Base-by-base conservation (phyloP, 176 grass and related monocot genomes). In the Oryza rufipogon region DNA sequence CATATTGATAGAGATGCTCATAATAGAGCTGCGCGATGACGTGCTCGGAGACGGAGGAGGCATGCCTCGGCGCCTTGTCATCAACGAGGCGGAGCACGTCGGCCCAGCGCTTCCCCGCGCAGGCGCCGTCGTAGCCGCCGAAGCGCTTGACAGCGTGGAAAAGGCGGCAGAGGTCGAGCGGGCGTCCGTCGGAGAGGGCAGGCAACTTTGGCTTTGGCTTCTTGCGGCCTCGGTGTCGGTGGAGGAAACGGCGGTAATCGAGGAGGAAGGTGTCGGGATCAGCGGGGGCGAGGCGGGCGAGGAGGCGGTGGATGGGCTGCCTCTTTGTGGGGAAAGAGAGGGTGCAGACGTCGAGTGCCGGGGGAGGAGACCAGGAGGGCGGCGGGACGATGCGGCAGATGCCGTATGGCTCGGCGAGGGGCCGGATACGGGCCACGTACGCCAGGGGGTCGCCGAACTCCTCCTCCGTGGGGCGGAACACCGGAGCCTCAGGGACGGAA, bases 361-460 rank as follows among this genome's bases (percentile, higher is more conserved):
- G 80, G 0, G 95, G 95, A 38, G 92, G 95, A 3, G 77, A 88
- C 95, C 95, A 97, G 16, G 89, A 93, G 2, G 66, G 66, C 66
- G 92, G 95, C 2, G 95, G 95, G 14, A 97, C 95, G 73, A 97
- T 97, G 64, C 91, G 91, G 82, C 95, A 97, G 73, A 97, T 92
- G 44, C 95, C 95, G 65, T 91, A 97, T 33, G 80, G 87, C 87
- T 97, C 95, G 19, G 95, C 92, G 66, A 88, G 49, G 6, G 92
- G 92, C 17, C 95, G 90, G 56, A 88, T 90, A 17, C 88, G 71
- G 12, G 81, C 83, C 61, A 95, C 83, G 82, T 91, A 97, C 16
- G 79, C 88, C n/a, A 97, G 81, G 19, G 95, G 95, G 63, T 97
- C 88, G 54, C 42, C 70, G 82, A 97, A 97, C 22, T 97, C 95